Conservation (phyloP, 805 yeast species). For the Cyberlindnera petersonii region DNA sequence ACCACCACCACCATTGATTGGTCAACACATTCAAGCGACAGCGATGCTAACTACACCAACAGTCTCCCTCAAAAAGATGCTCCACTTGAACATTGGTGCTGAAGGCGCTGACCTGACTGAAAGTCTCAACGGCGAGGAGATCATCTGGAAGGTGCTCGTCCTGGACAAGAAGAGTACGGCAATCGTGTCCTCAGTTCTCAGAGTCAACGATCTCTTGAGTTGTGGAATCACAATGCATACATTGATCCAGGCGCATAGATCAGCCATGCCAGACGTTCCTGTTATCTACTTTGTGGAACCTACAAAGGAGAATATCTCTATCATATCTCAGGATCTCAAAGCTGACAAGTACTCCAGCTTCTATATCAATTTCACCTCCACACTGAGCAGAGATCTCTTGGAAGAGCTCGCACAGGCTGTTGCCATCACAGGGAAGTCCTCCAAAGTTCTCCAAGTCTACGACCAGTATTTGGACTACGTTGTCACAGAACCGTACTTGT, state of each 20-base stretch:
- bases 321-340: constrained; percentile 68
- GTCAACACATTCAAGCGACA: too few species aligned
- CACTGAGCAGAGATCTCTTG: constrained; percentile 68
- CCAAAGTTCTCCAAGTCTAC: constrained; percentile 77
- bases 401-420: constrained; percentile 88
- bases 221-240: constrained; percentile 93
- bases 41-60: constrained; percentile 6
- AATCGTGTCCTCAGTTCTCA: constrained; percentile 82
- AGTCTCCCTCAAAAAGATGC: constrained; percentile 71
- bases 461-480: constrained; percentile 92
- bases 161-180: constrained; percentile 79
- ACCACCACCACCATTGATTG: too few species aligned
- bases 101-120: constrained; percentile 48
- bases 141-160: constrained; percentile 87
- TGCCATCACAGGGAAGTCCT: constrained; percentile 65
- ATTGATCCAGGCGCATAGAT: constrained; percentile 62
- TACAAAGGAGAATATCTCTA: constrained; percentile 65
- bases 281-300: constrained; percentile 91
- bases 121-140: constrained; percentile 56
- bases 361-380: constrained; percentile 83
- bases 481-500: constrained; percentile 89
- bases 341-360: constrained; percentile 72
- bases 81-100: constrained; percentile 68
- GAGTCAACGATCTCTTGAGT: constrained; percentile 85
- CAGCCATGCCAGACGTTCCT: constrained; percentile 92